Base-by-base conservation (phyloP, 371 early-diverging fungal species). In the Mucor mucedo region DNA sequence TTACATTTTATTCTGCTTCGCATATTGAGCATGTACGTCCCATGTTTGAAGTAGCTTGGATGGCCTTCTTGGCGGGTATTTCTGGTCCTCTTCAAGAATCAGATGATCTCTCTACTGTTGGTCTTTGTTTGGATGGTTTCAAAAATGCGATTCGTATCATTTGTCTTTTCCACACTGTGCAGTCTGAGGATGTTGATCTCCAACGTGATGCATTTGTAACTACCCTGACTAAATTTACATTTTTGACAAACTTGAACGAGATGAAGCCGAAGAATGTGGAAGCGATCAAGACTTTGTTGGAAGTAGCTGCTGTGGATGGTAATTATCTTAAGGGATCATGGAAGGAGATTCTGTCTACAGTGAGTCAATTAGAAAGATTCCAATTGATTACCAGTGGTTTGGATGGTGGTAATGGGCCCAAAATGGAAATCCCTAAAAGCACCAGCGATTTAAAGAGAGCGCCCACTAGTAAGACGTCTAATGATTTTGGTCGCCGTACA, bases 41-140 rank as follows among this genome's bases (percentile, higher is more conserved):
- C 27, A 96, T 97, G 98, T 95, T 97, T 81, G 91, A 91, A 58
- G 81, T 91, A 9, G 85, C 91, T 9, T 97, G 98, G 98, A 94
- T 93, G 84, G 84, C 94, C 0, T 83, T 94, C 52, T 79, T 97
- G 49, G 91, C 95, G 1, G 93, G 92, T 29, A 75, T 95, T 16
- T 89, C 90, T n/a, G 87, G 87, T 32, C 92, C 95, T 3, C 76
- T 96, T 47, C 95, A 97, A 75, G 91, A 93, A 57, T 85, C 88
- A 10, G 88, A 92, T 27, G 93, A 95, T 63, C 72, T 87, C 2
- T 83, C 90, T 16, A 85, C 83, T 1, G 84, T 92, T 0, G 79
- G 81, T 1, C 79, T 87, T 21, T 87, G 90, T 52, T 70, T 97
- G 27, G 87, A 89, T 2, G 96, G 95, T 0, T 91, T 96, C 76